phyloP scores from a whole-genome alignment of 306 rosid genomes.

The Fragaria ananassa region DNA sequence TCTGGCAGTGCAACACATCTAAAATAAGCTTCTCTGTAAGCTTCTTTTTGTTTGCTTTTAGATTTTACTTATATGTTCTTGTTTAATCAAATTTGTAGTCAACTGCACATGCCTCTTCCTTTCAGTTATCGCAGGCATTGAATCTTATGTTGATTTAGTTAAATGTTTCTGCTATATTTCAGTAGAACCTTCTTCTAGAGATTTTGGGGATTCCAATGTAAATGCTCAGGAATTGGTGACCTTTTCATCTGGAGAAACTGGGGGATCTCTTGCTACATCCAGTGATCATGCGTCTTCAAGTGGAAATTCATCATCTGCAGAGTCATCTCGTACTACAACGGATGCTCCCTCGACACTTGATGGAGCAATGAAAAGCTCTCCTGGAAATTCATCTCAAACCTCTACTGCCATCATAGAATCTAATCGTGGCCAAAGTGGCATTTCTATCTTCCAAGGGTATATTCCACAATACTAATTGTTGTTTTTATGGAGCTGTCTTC shows the following conservation, averaged over 20 bases:
- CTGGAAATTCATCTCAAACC: conserved; percentile 33
- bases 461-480: conserved; percentile 20
- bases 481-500: conserved; percentile 11
- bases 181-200: conserved; percentile 56
- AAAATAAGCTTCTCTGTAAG: neutral
- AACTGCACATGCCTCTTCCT: conserved; percentile 13
- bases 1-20: neutral
- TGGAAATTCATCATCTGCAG: conserved; percentile 32
- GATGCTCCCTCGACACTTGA: conserved; percentile 30
- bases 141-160: conserved; percentile 16
- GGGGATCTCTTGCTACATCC: conserved; percentile 32
- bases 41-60: neutral
- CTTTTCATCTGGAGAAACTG: conserved; percentile 37
- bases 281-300: conserved; percentile 33
- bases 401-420: conserved; percentile 37
- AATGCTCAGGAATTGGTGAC: conserved; percentile 39
- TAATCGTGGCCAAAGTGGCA: conserved; percentile 47
- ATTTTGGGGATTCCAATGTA: conserved; percentile 31
- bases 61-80: neutral
- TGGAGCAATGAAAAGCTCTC: conserved; percentile 32
- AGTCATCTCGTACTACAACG: conserved; percentile 38
- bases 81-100: neutral
- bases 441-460: conserved; percentile 87
- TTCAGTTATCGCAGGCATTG: neutral
- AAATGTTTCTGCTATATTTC: conserved; percentile 30